Base-by-base conservation (phyloP, 2,329 filamentous ascomycete genomes). In the Penicillium psychrosexuale region DNA sequence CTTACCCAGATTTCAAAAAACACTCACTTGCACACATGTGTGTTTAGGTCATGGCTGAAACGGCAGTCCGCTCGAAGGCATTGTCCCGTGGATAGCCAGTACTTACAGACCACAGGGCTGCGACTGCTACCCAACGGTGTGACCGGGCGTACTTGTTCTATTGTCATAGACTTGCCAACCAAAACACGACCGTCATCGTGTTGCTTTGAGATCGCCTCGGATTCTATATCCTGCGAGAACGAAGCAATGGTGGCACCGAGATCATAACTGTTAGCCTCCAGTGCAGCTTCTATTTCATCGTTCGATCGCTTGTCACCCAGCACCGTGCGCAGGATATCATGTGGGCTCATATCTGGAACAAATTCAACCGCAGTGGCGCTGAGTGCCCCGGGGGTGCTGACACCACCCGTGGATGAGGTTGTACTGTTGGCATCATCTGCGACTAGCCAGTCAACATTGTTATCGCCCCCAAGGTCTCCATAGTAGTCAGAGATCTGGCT, bases 291-390 rank as follows among this genome's bases (percentile, higher is more conserved):
- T 45, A 99, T 93, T 73, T 99, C 94, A 48, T 97, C 92, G 66
- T 97, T 93, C 2, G 90, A 88, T 67, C 89, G 88, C 51, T 90
- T 86, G 65, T 94, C 91, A 45, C 93, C 91, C 27, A 99, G 80
- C 38, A 99, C 95, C 6, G 93, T 97, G 58, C 94, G 89, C 53
- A 99, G 81, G 84, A 99, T 97, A 70, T 99, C 94, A 74, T 97
- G 96, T 0, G 94, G 93, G 55, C 90, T 95, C 93, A 99, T 97
- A 68, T 97, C 92, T 53, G 85, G 84, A 13, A 87, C 80, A 76
- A 84, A 97, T 71, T 97, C 91, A 24, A 92, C 88, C 5, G 90
- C 90, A 13, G 88, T 88, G 40, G 88, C 90, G 68, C 91, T 93
- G 58, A 95, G 82, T 36, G 82, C 84, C 63, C 63, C 72, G 9